These are phyloP conservation scores for Pyricularia grisea DNA, from an alignment of 2,329 filamentous ascomycete species.

Conservation along the genomic window DNA sequence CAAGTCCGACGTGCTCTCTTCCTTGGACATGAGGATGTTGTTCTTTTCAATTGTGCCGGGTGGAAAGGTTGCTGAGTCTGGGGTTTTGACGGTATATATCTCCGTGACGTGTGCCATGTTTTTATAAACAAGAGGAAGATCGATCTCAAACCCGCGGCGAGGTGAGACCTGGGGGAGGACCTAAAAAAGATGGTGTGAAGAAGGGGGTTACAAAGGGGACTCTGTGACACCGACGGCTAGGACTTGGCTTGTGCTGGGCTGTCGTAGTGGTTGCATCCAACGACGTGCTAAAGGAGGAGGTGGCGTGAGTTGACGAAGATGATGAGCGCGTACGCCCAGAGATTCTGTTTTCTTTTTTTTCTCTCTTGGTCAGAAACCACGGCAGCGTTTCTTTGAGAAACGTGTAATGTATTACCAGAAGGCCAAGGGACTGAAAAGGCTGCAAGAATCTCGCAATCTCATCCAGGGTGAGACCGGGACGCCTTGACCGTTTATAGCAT, in stretches of 20 bases:
- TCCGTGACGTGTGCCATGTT: neutral
- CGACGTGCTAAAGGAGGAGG: neutral
- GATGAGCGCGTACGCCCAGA: neutral
- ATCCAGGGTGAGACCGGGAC: neutral
- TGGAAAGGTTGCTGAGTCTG: neutral
- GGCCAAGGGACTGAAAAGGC: neutral
- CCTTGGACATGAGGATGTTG: neutral
- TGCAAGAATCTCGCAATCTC: neutral
- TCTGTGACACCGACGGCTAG: neutral
- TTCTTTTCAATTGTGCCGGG: neutral
- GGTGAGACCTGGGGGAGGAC: neutral
- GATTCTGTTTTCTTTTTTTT: too few relatives aligned
- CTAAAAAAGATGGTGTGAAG: neutral
- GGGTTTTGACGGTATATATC: neutral
- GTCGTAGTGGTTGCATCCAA: neutral
- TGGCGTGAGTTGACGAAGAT: neutral
- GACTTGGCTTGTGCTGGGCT: neutral
- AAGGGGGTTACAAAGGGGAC: neutral
- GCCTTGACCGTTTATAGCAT: neutral
- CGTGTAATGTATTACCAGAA: neutral
- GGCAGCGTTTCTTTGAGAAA: neutral
- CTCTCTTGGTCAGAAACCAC: neutral
- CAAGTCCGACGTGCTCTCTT: neutral
- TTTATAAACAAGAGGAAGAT: neutral
- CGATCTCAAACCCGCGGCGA: neutral